Evolutionary conservation across 2,329 filamentous ascomycete species (phyloP), one percentile per base, ranked within the genome.

Genomic region (Whalleya microplaca): DNA sequence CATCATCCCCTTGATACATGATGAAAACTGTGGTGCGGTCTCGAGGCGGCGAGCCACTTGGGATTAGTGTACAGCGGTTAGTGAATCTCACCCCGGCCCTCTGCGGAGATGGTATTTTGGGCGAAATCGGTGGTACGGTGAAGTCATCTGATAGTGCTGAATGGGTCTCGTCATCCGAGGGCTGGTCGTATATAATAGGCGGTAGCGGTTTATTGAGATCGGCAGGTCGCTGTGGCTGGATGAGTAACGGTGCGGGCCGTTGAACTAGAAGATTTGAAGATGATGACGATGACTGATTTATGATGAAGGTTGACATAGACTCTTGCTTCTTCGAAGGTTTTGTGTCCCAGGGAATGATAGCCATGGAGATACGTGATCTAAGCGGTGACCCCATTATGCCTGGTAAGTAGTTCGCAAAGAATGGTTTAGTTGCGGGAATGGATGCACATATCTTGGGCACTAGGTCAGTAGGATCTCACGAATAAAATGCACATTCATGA

Each of bases 361-460:
- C 32, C 27, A 42, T 48, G 4, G 53, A 58, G 21, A 27, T 49
- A n/a, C 45, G 57, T 18, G 41, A 48, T 37, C 48, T 48, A 12
- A 63, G 50, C 4, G 57, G 55, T 20, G 51, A 44, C 29, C 41
- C 58, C 10, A 62, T 55, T 16, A 60, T 14, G 16, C 40, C 53
- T 20, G 75, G 73, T 14, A 77, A 61, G 56, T 73, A 72, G 12
- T 64, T 66, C n/a, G 68, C 63, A 56, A 78, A 78, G 64, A 80
- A 78, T 1, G 75, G 76, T 49, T 76, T 79, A 7, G 74, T 75
- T 5, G 77, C 74, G 2, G 77, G 77, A 14, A 78, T 68, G 2
- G 76, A 79, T 37, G 76, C 76, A 56, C 75, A 78, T 46, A 78
- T 75, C 75, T 77, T 32, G 14, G 32, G 45, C 29, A 21, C 4